phyloP scores from a whole-genome alignment of 441 rosid species.

The Pelargonium myrrhifolium region DNA sequence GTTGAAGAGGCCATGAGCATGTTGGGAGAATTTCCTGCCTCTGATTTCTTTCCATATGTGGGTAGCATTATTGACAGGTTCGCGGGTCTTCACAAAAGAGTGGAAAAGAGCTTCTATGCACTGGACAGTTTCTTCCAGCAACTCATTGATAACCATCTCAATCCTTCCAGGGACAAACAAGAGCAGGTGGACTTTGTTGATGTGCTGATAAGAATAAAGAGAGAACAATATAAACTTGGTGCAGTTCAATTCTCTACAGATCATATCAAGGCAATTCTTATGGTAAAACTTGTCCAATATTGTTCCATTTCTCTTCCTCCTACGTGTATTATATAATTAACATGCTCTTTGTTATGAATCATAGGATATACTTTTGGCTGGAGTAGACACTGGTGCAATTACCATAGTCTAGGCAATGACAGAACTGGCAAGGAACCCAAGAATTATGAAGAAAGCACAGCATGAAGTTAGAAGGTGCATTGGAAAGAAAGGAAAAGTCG shows the following conservation, averaged over 20 bases:
- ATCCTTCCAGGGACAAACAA: conserved; percentile 17
- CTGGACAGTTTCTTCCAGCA: conserved; percentile 30
- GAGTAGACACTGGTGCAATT: neutral
- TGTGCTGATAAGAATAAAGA: conserved; percentile 30
- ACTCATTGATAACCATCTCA: conserved; percentile 41
- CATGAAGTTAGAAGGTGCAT: conserved; percentile 31
- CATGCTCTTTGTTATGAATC: neutral
- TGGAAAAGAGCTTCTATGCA: conserved; percentile 19
- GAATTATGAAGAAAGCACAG: conserved; percentile 45
- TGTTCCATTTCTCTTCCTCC: too few species aligned
- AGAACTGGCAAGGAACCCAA: conserved; percentile 13
- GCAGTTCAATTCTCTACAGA: conserved; percentile 24
- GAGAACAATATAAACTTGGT: conserved; percentile 23
- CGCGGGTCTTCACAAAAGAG: conserved; percentile 28
- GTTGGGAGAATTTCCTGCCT: too few species aligned
- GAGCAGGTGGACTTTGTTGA: conserved; percentile 42
- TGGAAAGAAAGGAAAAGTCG: conserved; percentile 25
- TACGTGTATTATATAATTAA: neutral
- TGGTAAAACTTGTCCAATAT: conserved; percentile 25
- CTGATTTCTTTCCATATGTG: conserved; percentile 30
- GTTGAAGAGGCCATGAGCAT: too few species aligned
- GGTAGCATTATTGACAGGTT: conserved; percentile 24
- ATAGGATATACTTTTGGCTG: neutral
- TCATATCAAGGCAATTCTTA: conserved; percentile 28
- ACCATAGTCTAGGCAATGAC: conserved; percentile 19